Percentiles rank a stretch among this genome's conserved stretches.
phyloP scores from a whole-genome alignment of 1,139 yeast genomes.

The Tardiomyces blankii region DNA sequence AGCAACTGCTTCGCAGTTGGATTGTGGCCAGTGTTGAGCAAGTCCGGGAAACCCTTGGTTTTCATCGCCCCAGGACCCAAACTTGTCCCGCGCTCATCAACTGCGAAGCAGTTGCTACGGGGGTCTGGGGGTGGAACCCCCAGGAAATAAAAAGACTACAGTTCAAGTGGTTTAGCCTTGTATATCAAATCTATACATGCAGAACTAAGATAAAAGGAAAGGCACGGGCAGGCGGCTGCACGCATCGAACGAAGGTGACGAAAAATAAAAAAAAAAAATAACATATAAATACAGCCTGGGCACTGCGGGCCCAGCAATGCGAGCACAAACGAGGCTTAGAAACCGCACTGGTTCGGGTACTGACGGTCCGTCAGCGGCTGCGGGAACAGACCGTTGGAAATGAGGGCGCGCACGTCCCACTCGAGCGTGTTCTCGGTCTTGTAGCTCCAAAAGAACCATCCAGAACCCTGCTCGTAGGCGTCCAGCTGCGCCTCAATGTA shows the following conservation, averaged over 20 bases:
- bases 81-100: too few species aligned
- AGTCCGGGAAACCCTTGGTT: too few species aligned
- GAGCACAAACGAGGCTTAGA: constrained; percentile 7
- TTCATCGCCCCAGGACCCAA: too few species aligned
- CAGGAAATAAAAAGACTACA: too few species aligned
- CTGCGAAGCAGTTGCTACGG: too few species aligned
- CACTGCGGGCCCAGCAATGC: constrained; percentile 2
- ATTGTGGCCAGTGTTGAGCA: too few species aligned
- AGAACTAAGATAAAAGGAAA: too few species aligned
- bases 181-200: too few species aligned
- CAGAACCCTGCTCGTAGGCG: constrained; percentile 4
- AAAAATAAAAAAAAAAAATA: neutral
- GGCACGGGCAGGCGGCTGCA: neutral
- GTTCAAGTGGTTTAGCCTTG: too few species aligned
- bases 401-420: constrained; percentile 69
- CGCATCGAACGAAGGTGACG: neutral
- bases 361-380: constrained; percentile 57
- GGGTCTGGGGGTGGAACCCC: too few species aligned
- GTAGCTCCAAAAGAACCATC: constrained; percentile 60
- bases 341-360: constrained; percentile 59
- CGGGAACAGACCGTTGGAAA: constrained; percentile 59
- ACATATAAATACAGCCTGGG: neutral
- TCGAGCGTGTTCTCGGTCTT: constrained; percentile 78
- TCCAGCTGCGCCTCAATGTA: constrained; percentile 82
- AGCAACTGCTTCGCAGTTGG: too few species aligned